Evolutionary conservation across 495 filamentous ascomycete genomes (phyloP), one percentile per base, ranked within the genome.

Genomic region (Lepidopterella palustris): DNA sequence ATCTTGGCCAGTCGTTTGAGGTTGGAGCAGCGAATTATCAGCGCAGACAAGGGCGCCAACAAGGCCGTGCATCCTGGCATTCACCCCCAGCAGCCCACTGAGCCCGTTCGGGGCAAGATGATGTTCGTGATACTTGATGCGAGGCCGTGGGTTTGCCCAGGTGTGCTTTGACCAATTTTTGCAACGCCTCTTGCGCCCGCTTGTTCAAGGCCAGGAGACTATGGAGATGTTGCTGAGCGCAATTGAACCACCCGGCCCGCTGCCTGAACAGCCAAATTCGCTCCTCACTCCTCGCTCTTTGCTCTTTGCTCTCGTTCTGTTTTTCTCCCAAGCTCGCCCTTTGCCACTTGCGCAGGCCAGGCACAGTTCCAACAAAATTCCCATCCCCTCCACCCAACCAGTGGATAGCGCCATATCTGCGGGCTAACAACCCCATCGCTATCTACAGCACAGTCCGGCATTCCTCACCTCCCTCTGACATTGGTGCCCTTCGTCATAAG

Each of bases 91-190:
- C 55, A 24, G 11, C 35, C 45, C 32, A 13, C 13, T 6, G 2
- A 42, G 3, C 23, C 40, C 18, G 27, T 20, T 55, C 25, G n/a
- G n/a, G 53, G 27, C 31, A 39, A 55, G 53, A 20, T 25, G 53
- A 18, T 40, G 40, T 31, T 50, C 55, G 55, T 58, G 55, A 58
- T 26, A 47, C 55, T 21, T 13, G 9, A 54, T 20, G 24, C 18
- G 13, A 40, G 18, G 53, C n/a, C 27, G 53, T 15, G 23, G 28
- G 11, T 29, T 32, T 15, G 9, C 23, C 18, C n/a, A 5, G 49
- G 11, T 53, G 20, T 42, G 35, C 35, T 42, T 42, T 42, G 35
- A 42, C 35, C 35, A 35, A 11, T 15, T 15, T 42, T 42, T 42
- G 3, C 35, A 42, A 13, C 35, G 35, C 35, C 35, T 42, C 35